A percentile compares a stretch with the other conserved stretches of the same genome.
These are phyloP conservation scores for Blepharisma japonicum DNA, from an alignment of 73 alveolate species.

Conservation along the genomic window DNA sequence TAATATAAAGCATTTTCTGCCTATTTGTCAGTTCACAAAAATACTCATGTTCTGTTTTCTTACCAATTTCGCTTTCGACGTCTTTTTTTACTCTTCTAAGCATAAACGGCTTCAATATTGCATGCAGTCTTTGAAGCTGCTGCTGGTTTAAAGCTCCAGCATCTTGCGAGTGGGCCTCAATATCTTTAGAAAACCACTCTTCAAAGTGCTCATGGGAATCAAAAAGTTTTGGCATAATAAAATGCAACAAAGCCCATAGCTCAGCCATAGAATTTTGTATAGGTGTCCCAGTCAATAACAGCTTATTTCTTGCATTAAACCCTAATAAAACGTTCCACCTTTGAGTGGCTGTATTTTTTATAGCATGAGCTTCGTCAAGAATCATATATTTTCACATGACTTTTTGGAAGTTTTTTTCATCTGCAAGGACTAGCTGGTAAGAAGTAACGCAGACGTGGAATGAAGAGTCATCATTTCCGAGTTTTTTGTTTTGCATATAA, in stretches of 20 bases:
- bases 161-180: conserved; percentile 93
- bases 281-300: conserved; percentile 97
- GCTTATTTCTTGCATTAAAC: conserved; percentile 93
- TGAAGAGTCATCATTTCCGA: conserved; percentile 81
- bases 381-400: conserved; percentile 84
- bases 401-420: conserved; percentile 71
- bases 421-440: conserved; percentile 81
- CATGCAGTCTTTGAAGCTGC: conserved; percentile 91
- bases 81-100: conserved; percentile 90
- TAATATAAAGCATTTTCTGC: conserved; percentile 81
- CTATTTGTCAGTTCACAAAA: conserved; percentile 94
- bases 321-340: conserved; percentile 74
- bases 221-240: conserved; percentile 96
- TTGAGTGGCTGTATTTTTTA: conserved; percentile 90
- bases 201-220: conserved; percentile 96
- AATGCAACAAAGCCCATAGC: conserved; percentile 98
- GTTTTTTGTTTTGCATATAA: conserved; percentile 82
- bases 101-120: conserved; percentile 97
- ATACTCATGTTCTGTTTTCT: conserved; percentile 84
- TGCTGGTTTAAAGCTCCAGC: conserved; percentile 88
- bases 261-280: conserved; percentile 98
- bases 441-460: conserved; percentile 84
- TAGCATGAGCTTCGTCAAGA: conserved; percentile 97
- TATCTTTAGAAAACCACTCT: conserved; percentile 99
- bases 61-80: conserved; percentile 96